Evolutionary conservation across 2,329 filamentous ascomycete genomes (phyloP).

Genomic region (Pseudocercospora eumusae): DNA sequence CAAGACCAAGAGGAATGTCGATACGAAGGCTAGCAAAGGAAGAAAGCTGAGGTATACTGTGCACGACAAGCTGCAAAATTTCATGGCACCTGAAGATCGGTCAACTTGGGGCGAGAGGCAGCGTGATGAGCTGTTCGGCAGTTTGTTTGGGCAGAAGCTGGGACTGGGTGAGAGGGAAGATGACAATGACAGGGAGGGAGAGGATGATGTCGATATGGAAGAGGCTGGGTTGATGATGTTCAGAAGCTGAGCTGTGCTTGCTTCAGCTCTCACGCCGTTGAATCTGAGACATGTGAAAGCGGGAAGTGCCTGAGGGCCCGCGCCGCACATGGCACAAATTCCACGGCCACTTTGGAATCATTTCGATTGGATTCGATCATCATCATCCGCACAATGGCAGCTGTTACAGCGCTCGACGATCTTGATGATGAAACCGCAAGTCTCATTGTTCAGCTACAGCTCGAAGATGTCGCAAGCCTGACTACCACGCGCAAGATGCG

Average conservation of each 20-base stretch:
- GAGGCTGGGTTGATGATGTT: conserved; percentile 40
- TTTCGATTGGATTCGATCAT: too few relatives aligned
- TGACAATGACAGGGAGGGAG: conserved; percentile 38
- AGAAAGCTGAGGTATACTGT: conserved; percentile 92
- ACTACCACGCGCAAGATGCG: too few relatives aligned
- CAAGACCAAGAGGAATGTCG: conserved; percentile 82
- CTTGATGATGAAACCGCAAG: too few relatives aligned
- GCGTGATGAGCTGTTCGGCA: conserved; percentile 63
- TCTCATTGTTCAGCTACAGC: too few relatives aligned
- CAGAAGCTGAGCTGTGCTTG: conserved; percentile 32
- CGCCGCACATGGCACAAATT: too few relatives aligned
- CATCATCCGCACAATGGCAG: too few relatives aligned
- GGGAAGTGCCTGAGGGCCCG: too few relatives aligned
- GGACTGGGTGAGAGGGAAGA: conserved; percentile 48
- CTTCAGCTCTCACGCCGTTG: too few relatives aligned
- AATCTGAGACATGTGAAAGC: too few relatives aligned
- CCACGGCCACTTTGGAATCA: too few relatives aligned
- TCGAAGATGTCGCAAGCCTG: too few relatives aligned
- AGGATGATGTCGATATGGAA: conserved; percentile 29
- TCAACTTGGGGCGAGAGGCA: conserved; percentile 77
- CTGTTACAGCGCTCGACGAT: too few relatives aligned
- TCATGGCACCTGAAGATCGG: conserved; percentile 90
- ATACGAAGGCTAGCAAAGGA: conserved; percentile 93
- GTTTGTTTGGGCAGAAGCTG: conserved; percentile 51
- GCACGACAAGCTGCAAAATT: conserved; percentile 96